These are phyloP conservation scores for Omphalotus guepiniiformis DNA, from an alignment of 768 basidiomycete species.

Conservation along the genomic window DNA sequence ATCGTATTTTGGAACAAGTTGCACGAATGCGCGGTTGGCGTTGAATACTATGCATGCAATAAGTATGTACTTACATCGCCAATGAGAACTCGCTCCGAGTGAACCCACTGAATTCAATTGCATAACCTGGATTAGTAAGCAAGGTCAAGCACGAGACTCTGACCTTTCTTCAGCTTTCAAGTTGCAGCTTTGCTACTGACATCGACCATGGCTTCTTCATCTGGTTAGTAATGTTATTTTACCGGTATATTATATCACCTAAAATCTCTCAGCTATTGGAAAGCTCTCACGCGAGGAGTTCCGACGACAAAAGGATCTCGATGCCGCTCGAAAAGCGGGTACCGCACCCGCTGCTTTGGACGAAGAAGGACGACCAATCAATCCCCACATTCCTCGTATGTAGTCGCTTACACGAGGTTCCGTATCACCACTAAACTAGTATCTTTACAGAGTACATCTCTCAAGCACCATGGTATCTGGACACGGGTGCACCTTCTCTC, in stretches of 20 bases:
- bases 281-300: constrained; percentile 95
- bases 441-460: constrained; percentile 83
- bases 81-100: background rate
- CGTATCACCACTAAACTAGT: constrained; percentile 5
- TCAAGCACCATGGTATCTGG: constrained; percentile 98
- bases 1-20: constrained; percentile 32
- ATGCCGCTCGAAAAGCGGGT: constrained; percentile 97
- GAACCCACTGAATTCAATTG: background rate
- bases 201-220: constrained; percentile 6
- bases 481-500: constrained; percentile 89
- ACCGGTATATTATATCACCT: background rate
- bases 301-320: constrained; percentile 92
- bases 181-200: background rate
- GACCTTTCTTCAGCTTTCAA: background rate
- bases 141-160: background rate
- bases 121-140: background rate
- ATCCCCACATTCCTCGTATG: constrained; percentile 99
- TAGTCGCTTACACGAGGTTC: background rate
- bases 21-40: constrained; percentile 36
- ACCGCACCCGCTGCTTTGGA: constrained; percentile 96
- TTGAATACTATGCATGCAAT: background rate
- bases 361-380: constrained; percentile 92
- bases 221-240: constrained; percentile 1
- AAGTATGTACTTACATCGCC: background rate
- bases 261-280: constrained; percentile 32